Percentiles rank a stretch among this genome's conserved stretches.
Evolutionary conservation across 495 filamentous ascomycete genomes (phyloP).

Genomic region (Daldinia decipiens): DNA sequence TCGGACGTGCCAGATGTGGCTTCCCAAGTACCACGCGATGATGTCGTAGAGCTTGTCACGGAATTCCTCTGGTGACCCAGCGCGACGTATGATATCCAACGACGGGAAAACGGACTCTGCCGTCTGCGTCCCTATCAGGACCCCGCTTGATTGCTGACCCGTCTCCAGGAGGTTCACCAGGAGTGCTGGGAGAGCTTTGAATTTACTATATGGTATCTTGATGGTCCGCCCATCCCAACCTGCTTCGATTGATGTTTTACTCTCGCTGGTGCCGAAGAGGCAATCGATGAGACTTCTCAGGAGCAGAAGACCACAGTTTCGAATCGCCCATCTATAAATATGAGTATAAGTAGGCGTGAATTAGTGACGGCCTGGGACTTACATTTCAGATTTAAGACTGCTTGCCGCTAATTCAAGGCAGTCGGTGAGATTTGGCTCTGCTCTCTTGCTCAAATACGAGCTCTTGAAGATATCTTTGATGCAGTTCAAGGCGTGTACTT

Average conservation of each 20-base stretch:
- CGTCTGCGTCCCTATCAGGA: constrained; percentile 52
- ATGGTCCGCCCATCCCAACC: constrained; percentile 62
- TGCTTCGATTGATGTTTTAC: constrained; percentile 59
- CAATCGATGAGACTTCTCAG: constrained; percentile 83
- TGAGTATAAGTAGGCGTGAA: constrained; percentile 29
- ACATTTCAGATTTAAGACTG: constrained; percentile 71
- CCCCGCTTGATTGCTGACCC: constrained; percentile 53
- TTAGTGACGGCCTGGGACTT: constrained; percentile 52
- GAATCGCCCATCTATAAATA: constrained; percentile 80
- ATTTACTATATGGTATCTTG: constrained; percentile 73
- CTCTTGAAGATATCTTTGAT: constrained; percentile 88
- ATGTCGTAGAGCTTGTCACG: constrained; percentile 57
- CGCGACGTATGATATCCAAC: constrained; percentile 80
- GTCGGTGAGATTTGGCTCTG: constrained; percentile 75
- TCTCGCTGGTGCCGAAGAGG: constrained; percentile 73
- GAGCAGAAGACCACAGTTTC: constrained; percentile 91
- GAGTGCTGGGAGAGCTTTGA: constrained; percentile 73
- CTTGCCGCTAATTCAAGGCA: constrained; percentile 77
- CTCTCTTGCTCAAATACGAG: constrained; percentile 70
- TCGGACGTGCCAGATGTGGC: constrained; percentile 84
- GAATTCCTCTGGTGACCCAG: constrained; percentile 62
- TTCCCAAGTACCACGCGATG: constrained; percentile 70
- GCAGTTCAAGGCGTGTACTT: constrained; percentile 94
- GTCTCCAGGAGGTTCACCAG: constrained; percentile 71
- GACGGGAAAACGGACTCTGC: constrained; percentile 88